These are phyloP conservation scores for Oryza nivara DNA, from an alignment of 176 grass and related monocot species.

Conservation along the genomic window DNA sequence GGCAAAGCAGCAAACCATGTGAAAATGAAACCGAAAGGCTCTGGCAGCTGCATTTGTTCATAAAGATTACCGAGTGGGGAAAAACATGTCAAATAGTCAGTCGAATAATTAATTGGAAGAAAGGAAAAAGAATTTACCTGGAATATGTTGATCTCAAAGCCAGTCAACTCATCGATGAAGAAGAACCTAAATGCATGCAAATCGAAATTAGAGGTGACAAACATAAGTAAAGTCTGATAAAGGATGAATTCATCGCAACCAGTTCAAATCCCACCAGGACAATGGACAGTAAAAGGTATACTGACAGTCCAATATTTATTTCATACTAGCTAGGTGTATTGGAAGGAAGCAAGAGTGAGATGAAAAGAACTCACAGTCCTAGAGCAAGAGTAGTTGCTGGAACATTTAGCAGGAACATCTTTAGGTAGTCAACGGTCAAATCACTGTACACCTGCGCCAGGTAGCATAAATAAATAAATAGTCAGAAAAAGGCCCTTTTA, in stretches of 20 bases:
- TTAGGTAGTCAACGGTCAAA: conserved; percentile 69
- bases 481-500: background rate
- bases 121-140: conserved; percentile 8
- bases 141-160: conserved; percentile 77
- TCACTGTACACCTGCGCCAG: conserved; percentile 75
- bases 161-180: conserved; percentile 96
- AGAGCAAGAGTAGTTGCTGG: conserved; percentile 71
- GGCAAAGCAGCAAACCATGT: conserved; percentile 98
- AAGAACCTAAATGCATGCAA: conserved; percentile 67
- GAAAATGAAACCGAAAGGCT: conserved; percentile 94
- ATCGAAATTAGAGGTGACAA: background rate
- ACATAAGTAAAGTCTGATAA: background rate
- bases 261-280: background rate
- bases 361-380: conserved; percentile 44
- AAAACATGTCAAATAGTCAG: background rate
- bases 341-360: too few species aligned
- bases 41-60: conserved; percentile 70
- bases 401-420: conserved; percentile 61
- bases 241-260: background rate
- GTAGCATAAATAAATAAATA: background rate
- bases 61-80: background rate
- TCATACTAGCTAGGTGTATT: too few species aligned
- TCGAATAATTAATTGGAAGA: background rate
- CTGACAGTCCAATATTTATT: conserved; percentile 43
- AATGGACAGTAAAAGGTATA: background rate